Percentiles rank a stretch among this genome's conserved stretches.
Conservation (phyloP, 2,329 filamentous ascomycete genomes). For the Cladophialophora psammophila region DNA sequence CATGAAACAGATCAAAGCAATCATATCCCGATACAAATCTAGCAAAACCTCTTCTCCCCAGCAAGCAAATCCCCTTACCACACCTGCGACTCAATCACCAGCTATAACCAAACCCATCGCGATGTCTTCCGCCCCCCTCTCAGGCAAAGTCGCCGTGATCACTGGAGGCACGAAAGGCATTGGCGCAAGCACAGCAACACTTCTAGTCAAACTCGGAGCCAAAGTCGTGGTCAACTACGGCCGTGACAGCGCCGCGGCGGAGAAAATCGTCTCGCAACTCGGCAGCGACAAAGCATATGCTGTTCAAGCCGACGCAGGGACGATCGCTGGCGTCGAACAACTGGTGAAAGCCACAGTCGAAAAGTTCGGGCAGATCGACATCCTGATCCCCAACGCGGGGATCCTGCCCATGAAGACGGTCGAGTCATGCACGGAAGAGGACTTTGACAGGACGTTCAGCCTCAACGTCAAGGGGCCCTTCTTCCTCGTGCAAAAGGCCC, state of each 20-base stretch:
- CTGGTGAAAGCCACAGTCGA: conserved; percentile 60
- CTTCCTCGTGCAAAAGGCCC: conserved; percentile 62
- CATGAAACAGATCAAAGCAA: conserved; percentile 21
- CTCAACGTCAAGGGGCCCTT: conserved; percentile 66
- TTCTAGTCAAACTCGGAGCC: conserved; percentile 51
- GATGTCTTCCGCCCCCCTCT: conserved; percentile 29
- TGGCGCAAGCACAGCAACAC: conserved; percentile 49
- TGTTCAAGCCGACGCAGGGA: conserved; percentile 64
- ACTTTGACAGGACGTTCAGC: conserved; percentile 59
- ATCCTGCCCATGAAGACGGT: conserved; percentile 60
- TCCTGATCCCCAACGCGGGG: conserved; percentile 65
- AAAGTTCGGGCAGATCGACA: conserved; percentile 65
- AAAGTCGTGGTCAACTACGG: conserved; percentile 63
- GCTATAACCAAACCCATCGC: background rate
- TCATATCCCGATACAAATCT: conserved; percentile 20
- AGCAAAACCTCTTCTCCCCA: background rate
- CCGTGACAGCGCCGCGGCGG: conserved; percentile 62
- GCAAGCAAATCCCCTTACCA: background rate
- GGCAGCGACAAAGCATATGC: conserved; percentile 55
- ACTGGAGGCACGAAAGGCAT: conserved; percentile 54
- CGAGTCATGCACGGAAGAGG: conserved; percentile 57
- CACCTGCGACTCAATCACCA: background rate
- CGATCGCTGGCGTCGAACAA: conserved; percentile 54
- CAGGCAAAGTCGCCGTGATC: conserved; percentile 46
- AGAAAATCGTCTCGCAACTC: conserved; percentile 60